phyloP scores from a whole-genome alignment of 257 asterid genomes.

The Ilex aquifolium region DNA sequence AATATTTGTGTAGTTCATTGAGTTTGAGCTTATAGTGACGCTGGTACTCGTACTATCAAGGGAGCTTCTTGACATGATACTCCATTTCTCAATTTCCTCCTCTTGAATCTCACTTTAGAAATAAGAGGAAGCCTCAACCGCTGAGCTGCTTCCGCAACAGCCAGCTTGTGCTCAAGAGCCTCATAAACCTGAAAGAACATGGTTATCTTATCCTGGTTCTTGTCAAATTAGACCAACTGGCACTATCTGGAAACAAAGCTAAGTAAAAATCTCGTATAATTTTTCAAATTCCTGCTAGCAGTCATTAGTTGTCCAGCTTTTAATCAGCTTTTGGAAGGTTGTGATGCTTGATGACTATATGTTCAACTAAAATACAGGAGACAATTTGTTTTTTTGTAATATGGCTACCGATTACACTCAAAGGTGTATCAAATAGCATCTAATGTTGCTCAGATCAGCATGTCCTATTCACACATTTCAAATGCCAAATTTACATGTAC shows the following conservation, averaged over 20 bases:
- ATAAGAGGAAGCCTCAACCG: constrained; percentile 91
- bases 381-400: no score
- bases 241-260: neutral
- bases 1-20: constrained; percentile 58
- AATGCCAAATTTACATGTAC: no score
- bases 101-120: constrained; percentile 84
- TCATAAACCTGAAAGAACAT: constrained; percentile 32
- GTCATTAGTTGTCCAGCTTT: no score
- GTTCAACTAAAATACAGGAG: no score
- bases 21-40: constrained; percentile 65
- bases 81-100: constrained; percentile 92
- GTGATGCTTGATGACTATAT: no score
- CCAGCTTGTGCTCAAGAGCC: constrained; percentile 68
- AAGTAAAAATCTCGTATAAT: no score
- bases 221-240: neutral
- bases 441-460: no score
- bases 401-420: no score
- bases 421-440: no score
- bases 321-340: no score
- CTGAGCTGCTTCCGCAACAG: constrained; percentile 92
- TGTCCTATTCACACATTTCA: no score
- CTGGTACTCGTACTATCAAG: constrained; percentile 79
- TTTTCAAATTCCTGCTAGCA: no score
- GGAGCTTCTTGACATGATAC: constrained; percentile 75
- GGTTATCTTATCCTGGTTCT: neutral